A percentile compares a stretch with the other conserved stretches of the same genome.
These are phyloP conservation scores for Melampsora allii-populina DNA, from an alignment of 1,284 basidiomycete genomes.

Conservation along the genomic window DNA sequence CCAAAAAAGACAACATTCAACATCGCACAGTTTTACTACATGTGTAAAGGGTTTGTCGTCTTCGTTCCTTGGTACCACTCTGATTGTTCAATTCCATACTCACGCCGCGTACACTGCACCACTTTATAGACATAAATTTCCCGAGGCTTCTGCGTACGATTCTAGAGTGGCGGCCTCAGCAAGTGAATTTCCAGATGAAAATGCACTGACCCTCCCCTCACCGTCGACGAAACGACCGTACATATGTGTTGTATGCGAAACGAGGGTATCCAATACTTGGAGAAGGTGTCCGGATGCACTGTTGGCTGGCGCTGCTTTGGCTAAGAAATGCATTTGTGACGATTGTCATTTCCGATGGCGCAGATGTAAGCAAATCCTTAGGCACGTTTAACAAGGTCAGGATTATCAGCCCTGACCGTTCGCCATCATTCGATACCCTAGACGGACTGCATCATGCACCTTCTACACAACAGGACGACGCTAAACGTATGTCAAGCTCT, in stretches of 20 bases:
- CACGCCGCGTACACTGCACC: not conserved
- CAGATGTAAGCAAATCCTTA: constrained; percentile 18
- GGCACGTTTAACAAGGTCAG: not conserved
- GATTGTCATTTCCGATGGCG: constrained; percentile 40
- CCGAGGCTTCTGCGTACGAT: constrained; percentile 25
- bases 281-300: constrained; percentile 40
- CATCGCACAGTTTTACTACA: constrained; percentile 36
- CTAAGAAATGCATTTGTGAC: constrained; percentile 38
- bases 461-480: constrained; percentile 38
- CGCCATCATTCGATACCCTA: not conserved
- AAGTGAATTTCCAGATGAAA: constrained; percentile 36
- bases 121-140: constrained; percentile 17
- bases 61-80: not conserved
- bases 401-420: not conserved
- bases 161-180: constrained; percentile 16
- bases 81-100: not conserved
- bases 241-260: constrained; percentile 40
- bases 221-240: constrained; percentile 37
- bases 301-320: constrained; percentile 29
- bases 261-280: constrained; percentile 17
- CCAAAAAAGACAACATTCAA: constrained; percentile 28
- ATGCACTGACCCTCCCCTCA: constrained; percentile 11
- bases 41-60: constrained; percentile 42
- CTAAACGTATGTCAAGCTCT: constrained; percentile 6
- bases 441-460: constrained; percentile 41